phyloP scores from a whole-genome alignment of 208 protist genomes.

The Leishmania braziliensis region DNA sequence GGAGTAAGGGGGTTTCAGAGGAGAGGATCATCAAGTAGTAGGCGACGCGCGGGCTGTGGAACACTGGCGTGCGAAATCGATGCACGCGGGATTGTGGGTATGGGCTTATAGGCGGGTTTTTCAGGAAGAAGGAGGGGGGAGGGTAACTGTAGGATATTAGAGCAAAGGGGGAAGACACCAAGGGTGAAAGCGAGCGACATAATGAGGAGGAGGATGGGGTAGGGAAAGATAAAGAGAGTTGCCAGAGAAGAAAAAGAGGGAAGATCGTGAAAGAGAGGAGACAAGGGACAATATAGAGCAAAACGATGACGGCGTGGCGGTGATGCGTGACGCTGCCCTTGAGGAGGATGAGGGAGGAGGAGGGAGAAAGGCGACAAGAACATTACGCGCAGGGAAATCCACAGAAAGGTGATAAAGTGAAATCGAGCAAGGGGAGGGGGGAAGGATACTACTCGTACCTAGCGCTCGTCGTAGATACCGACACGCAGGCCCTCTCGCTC shows the following conservation, averaged over 20 bases:
- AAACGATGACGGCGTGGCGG: neutral
- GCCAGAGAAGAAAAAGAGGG: neutral
- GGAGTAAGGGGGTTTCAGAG: neutral
- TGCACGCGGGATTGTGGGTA: too few relatives aligned
- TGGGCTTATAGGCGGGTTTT: neutral
- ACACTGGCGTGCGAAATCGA: neutral
- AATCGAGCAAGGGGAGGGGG: neutral
- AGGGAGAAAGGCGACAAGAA: neutral
- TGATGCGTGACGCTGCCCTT: neutral
- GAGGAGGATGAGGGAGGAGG: neutral
- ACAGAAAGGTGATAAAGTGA: neutral
- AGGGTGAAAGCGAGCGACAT: neutral
- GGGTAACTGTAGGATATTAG: neutral
- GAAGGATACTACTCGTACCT: neutral
- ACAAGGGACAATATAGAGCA: neutral
- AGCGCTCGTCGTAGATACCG: neutral
- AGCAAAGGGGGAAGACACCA: neutral
- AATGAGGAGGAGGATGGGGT: neutral
- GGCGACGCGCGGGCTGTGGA: neutral
- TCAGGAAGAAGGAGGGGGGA: neutral
- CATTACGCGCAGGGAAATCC: neutral
- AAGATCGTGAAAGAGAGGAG: neutral
- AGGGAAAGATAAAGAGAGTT: neutral
- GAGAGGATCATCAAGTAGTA: neutral
- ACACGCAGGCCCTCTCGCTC: neutral